phyloP scores from a whole-genome alignment of 1,284 basidiomycete species.

The Moesziomyces sp. region DNA sequence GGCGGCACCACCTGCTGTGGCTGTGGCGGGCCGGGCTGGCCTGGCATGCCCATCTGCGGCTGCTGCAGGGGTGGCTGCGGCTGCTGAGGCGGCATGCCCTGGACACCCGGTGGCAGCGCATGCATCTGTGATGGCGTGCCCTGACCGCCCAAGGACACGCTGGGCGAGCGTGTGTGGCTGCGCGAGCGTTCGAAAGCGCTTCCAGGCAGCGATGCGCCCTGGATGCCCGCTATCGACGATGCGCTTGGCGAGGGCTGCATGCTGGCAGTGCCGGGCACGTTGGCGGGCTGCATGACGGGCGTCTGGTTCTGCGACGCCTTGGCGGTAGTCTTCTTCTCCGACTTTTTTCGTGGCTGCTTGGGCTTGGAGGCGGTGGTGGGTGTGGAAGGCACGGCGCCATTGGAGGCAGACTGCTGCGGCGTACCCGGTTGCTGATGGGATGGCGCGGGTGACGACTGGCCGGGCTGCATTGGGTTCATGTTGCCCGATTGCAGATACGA shows the following conservation, averaged over 20 bases:
- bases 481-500: slow-evolving; percentile 40
- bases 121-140: slow-evolving; percentile 48
- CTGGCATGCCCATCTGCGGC: slow-evolving; percentile 32
- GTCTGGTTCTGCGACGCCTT: slow-evolving; percentile 36
- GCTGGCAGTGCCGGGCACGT: slow-evolving; percentile 18
- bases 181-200: slow-evolving; percentile 48
- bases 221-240: slow-evolving; percentile 42
- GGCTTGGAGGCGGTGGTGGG: slow-evolving; percentile 37
- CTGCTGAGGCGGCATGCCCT: slow-evolving; percentile 24
- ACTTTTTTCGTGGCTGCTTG: slow-evolving; percentile 44
- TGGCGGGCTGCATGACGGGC: slow-evolving; percentile 42
- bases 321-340: slow-evolving; percentile 43
- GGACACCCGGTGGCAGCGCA: slow-evolving; percentile 26
- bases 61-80: slow-evolving; percentile 19
- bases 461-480: slow-evolving; percentile 22
- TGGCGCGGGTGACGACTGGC: slow-evolving; percentile 34
- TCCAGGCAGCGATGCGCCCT: slow-evolving; percentile 34
- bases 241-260: slow-evolving; percentile 44
- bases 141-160: slow-evolving; percentile 39
- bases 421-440: slow-evolving; percentile 37
- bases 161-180: slow-evolving; percentile 54
- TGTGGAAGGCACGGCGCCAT: slow-evolving; percentile 25
- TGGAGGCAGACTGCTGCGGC: slow-evolving; percentile 34
- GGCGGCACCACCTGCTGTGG: slow-evolving; percentile 46
- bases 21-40: slow-evolving; percentile 19